phyloP scores from a whole-genome alignment of 116 monocot species.

The Zostera marina region DNA sequence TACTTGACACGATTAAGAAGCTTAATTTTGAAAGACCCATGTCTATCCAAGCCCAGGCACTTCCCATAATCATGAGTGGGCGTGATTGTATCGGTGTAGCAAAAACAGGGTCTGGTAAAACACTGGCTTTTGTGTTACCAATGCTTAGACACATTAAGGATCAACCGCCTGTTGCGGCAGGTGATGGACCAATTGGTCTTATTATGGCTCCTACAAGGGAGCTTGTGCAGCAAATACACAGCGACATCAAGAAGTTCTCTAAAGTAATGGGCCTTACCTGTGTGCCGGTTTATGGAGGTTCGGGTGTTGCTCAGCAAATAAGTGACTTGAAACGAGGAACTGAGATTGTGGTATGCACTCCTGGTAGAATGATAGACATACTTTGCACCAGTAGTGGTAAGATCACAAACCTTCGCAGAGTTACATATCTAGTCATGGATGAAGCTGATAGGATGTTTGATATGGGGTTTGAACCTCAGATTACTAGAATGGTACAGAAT shows the following conservation, averaged over 20 bases:
- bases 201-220: conserved; percentile 97
- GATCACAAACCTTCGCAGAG: conserved; percentile 82
- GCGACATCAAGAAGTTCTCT: conserved; percentile 75
- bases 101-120: conserved; percentile 97
- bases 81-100: conserved; percentile 94
- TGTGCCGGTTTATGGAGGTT: conserved; percentile 92
- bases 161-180: conserved; percentile 74
- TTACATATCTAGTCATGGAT: conserved; percentile 93
- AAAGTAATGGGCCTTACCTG: conserved; percentile 58
- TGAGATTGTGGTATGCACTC: conserved; percentile 95
- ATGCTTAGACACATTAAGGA: conserved; percentile 97
- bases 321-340: conserved; percentile 86
- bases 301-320: conserved; percentile 96
- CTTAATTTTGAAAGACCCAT: conserved; percentile 81
- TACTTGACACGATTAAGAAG: conserved; percentile 81
- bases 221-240: conserved; percentile 90
- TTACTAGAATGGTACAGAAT: conserved; percentile 83
- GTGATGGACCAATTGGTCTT: conserved; percentile 86
- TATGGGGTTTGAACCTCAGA: conserved; percentile 98
- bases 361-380: conserved; percentile 96
- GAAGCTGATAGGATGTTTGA: conserved; percentile 99
- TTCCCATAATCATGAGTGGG: conserved; percentile 90
- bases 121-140: conserved; percentile 86
- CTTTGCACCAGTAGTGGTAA: conserved; percentile 85
- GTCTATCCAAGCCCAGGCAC: conserved; percentile 87